Base-by-base conservation (phyloP, 192 early-diverging fungal genomes). In the Rhizophagus sp. region DNA sequence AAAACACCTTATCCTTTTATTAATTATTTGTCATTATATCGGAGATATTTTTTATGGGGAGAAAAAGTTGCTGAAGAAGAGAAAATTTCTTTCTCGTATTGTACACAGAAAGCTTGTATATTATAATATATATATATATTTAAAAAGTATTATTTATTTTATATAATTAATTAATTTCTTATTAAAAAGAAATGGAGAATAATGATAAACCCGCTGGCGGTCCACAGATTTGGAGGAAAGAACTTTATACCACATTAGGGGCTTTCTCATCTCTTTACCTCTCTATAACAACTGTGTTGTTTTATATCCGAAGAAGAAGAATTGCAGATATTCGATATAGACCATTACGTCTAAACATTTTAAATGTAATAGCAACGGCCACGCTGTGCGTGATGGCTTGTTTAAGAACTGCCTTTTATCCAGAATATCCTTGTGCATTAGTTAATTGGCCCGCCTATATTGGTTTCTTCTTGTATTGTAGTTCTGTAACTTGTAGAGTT, bases 301-400 rank as follows among this genome's bases (percentile, higher is more conserved):
- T 79, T 57, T 79, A 79, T 25, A 61, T 17, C 11, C 27, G 78
- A 50, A 33, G 78, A 17, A 49, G 52, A 12, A 64, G 22, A 57
- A 79, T 79, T 36, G 0, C 65, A 17, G 78, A 79, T 25, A 70
- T 79, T 50, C 69, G 30, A 57, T 79, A 61, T 34, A 39, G 78
- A 24, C 78, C 78, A 24, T 24, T 79, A 36, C 65, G 78, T 5
- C 39, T 79, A 11, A 79, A 52, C 25, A 52, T 79, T 24, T 34
- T 79, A 57, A 70, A 70, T 61, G 7, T 49, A 1, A 6, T 79
- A 39, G 78, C 78, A 1, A 71, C 30, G 6, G 62, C 61, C 22
- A 39, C 41, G 27, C 67, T 79, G 13, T 79, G 78, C 50, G 27
- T 79, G 36, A 79, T 79, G 78, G 30, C 41, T 61, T 79, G 78